phyloP scores from a whole-genome alignment of 495 filamentous ascomycete species.

The Evernia prunastri region DNA sequence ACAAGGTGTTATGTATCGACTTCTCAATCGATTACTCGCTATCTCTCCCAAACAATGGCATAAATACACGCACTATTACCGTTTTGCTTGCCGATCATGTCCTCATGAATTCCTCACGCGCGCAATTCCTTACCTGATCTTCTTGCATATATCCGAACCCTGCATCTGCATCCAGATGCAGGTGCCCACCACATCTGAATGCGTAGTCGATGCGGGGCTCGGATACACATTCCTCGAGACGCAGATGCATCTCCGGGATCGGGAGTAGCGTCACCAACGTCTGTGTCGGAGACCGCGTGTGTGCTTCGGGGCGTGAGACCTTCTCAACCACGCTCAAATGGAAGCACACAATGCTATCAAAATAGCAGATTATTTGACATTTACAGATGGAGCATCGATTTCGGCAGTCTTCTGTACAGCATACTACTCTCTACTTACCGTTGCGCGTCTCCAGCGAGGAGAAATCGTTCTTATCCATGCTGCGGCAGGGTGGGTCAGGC shows the following conservation, averaged over 20 bases:
- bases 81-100: too few relatives aligned
- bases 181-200: too few relatives aligned
- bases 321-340: background rate
- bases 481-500: constrained; percentile 44
- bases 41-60: too few relatives aligned
- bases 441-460: background rate
- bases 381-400: constrained; percentile 6
- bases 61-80: too few relatives aligned
- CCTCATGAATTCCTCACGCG: too few relatives aligned
- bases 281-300: background rate
- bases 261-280: constrained; percentile 20
- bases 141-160: too few relatives aligned
- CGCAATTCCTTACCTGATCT: too few relatives aligned
- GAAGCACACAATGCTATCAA: background rate
- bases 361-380: background rate
- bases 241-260: constrained; percentile 19
- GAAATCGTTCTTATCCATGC: constrained; percentile 45
- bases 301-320: constrained; percentile 31
- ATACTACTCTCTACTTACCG: constrained; percentile 4
- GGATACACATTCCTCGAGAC: too few relatives aligned
- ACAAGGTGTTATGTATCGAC: too few relatives aligned
- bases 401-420: background rate
- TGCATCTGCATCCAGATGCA: too few relatives aligned
- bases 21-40: too few relatives aligned
- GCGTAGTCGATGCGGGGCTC: too few relatives aligned